Evolutionary conservation across 331 rosid genomes (phyloP).

Genomic region (Quercus tomentella): DNA sequence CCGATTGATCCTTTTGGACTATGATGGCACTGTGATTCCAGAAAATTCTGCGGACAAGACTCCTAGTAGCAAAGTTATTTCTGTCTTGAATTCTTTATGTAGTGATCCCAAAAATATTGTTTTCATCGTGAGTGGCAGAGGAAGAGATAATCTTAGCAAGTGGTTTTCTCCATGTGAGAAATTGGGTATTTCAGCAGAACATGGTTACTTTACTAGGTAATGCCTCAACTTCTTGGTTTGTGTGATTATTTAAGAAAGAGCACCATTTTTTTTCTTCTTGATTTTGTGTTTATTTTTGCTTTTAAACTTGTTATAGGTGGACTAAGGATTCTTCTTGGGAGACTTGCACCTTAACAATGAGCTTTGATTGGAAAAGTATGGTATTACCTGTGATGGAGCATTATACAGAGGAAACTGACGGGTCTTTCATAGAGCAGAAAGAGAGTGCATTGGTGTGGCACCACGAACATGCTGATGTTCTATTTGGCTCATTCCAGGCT

Average conservation of each 20-base stretch:
- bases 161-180: conserved; percentile 67
- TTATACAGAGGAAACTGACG: conserved; percentile 73
- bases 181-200: conserved; percentile 70
- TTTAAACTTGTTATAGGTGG: conserved; percentile 36
- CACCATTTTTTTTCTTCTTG: neutral
- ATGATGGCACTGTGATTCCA: conserved; percentile 73
- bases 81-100: conserved; percentile 51
- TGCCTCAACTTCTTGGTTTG: neutral
- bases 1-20: conserved; percentile 66
- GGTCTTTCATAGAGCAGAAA: conserved; percentile 67
- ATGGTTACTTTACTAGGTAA: conserved; percentile 74
- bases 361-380: conserved; percentile 54
- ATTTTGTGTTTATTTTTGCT: neutral
- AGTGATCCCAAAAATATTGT: conserved; percentile 55
- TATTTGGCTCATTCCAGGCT: conserved; percentile 61
- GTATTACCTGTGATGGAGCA: conserved; percentile 62
- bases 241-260: neutral
- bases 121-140: conserved; percentile 75
- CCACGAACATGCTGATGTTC: conserved; percentile 55
- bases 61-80: conserved; percentile 44
- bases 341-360: conserved; percentile 36
- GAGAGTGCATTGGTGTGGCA: conserved; percentile 84
- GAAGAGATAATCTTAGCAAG: conserved; percentile 42
- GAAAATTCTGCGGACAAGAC: conserved; percentile 39
- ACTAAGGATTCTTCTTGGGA: conserved; percentile 50